A percentile compares a stretch with the other conserved stretches of the same genome.
phyloP scores from a whole-genome alignment of 805 yeast species.

The Candida namnaoensis region DNA sequence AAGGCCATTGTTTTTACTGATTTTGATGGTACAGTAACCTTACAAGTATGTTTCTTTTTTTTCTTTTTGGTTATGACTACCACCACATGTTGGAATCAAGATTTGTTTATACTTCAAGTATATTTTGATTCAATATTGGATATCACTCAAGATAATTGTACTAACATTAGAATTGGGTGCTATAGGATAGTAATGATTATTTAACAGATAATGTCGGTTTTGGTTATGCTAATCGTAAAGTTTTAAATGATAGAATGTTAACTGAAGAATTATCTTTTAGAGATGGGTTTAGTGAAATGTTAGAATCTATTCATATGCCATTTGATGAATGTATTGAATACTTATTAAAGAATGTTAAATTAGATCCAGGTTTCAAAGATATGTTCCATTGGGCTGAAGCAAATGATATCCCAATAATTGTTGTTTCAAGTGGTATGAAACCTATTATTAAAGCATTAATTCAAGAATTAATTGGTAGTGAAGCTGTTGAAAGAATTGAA shows the following conservation, averaged over 20 bases:
- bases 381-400: conserved; percentile 74
- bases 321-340: conserved; percentile 74
- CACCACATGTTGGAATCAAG: no score
- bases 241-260: conserved; percentile 64
- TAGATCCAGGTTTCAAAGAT: conserved; percentile 86
- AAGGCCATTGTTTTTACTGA: conserved; percentile 90
- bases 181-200: conserved; percentile 77
- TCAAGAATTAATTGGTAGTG: conserved; percentile 65
- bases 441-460: conserved; percentile 82
- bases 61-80: no score
- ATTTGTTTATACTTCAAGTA: no score
- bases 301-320: conserved; percentile 67
- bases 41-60: conserved; percentile 34
- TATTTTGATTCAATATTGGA: no score
- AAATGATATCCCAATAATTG: conserved; percentile 71
- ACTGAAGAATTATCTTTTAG: conserved; percentile 63
- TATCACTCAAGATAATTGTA: no score
- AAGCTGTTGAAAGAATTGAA: conserved; percentile 61
- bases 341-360: conserved; percentile 53
- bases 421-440: conserved; percentile 89
- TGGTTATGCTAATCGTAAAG: conserved; percentile 60
- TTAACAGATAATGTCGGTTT: conserved; percentile 86
- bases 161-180: no score
- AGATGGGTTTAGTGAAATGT: conserved; percentile 80
- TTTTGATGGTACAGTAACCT: conserved; percentile 96